phyloP scores from a whole-genome alignment of 2,329 filamentous ascomycete genomes.

The Pseudocercospora crystallina region DNA sequence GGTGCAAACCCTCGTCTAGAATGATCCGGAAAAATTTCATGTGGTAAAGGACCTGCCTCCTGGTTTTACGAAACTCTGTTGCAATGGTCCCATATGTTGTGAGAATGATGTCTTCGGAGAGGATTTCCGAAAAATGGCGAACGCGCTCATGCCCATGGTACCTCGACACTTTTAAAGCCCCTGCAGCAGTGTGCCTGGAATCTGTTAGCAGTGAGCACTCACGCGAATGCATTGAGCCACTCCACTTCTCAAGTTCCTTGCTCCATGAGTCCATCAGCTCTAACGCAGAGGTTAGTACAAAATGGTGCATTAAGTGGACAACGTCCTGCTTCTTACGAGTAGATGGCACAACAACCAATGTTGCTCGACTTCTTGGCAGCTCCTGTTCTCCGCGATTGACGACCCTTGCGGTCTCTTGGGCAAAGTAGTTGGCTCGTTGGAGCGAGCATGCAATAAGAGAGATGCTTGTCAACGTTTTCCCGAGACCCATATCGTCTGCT shows the following conservation, averaged over 20 bases:
- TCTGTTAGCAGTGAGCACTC: too few relatives aligned
- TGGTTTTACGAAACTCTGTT: conserved; percentile 52
- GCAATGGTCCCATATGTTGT: conserved; percentile 75
- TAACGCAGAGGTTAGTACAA: conserved; percentile 73
- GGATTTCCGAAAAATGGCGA: conserved; percentile 47
- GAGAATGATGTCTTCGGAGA: conserved; percentile 69
- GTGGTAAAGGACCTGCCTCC: conserved; percentile 45
- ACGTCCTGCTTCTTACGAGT: conserved; percentile 3
- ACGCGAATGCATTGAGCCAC: conserved; percentile 46
- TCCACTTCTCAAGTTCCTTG: conserved; percentile 61
- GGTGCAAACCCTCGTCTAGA: conserved; percentile 61
- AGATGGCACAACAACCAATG: conserved; percentile 7
- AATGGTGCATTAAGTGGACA: background rate
- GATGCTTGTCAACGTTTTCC: conserved; percentile 80
- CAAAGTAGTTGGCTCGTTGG: conserved; percentile 41
- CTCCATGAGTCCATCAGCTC: conserved; percentile 76
- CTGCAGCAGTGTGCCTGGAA: too few relatives aligned
- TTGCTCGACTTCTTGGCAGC: conserved; percentile 3
- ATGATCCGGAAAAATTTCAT: conserved; percentile 59
- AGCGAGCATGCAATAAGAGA: conserved; percentile 67
- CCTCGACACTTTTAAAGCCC: too few relatives aligned
- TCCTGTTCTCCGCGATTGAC: background rate
- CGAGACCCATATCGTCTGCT: conserved; percentile 79
- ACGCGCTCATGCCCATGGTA: too few relatives aligned
- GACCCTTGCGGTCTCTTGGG: background rate